Base-by-base conservation (phyloP, 1,284 basidiomycete species). In the Malassezia equina region DNA sequence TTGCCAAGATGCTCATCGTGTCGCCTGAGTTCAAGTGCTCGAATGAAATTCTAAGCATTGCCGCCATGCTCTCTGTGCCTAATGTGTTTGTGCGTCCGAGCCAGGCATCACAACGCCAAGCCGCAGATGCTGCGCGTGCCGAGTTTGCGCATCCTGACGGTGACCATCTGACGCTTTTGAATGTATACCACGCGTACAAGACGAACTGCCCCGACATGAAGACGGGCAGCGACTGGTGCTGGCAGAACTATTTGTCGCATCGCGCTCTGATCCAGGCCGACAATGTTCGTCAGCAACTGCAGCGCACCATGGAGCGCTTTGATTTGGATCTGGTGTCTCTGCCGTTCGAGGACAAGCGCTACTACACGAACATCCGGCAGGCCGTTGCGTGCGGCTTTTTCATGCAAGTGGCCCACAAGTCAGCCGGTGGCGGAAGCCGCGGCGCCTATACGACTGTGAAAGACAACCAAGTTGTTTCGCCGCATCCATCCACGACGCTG, bases 1-100 rank as follows among this genome's bases (percentile, higher is more conserved):
- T 95, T 62, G 84, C 93, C 41, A 73, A 96, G 77, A 86, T 94
- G 83, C 81, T 98, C 53, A 90, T 96, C 59, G 83, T 84, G 60
- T 91, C 88, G 69, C 87, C 90, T 12, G 89, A 95, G 74, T 95
- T 96, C 79, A 84, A 84, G 55, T 98, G 93, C 77, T 90, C 87
- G 61, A 91, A 95, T 71, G 94, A 98, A 75, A 86, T 96, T 49
- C 77, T 99, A 53, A 90, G 86, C 0, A 89, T 99, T 54, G 89
- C 89, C 1, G 87, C 93, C 1, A 96, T 96, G 91, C 79, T 98
- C 51, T 54, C 71, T 84, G 91, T 95, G 0, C 91, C 93, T 2
- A 95, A 88, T 73, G 83, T 95, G 11, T 96, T 90, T 83, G 77
- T 95, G 44, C 83, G 93, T 41, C 94, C 94, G 21, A 74, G 67